Conservation (phyloP, 257 asterid species). For the Solanum rostratum region DNA sequence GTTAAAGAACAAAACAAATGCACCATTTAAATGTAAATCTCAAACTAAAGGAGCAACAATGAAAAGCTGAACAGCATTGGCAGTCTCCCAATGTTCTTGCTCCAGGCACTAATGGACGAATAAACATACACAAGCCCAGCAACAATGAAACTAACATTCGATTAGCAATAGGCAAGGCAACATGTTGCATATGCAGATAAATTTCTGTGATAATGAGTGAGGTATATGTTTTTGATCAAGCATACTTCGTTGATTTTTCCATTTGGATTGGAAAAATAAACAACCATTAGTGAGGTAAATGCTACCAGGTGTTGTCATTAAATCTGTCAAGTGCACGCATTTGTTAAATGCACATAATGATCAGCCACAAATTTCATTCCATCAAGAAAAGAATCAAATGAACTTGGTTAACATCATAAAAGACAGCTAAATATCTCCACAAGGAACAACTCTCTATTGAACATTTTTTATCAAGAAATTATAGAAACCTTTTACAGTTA, state of each 20-base stretch:
- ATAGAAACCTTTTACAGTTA: background rate
- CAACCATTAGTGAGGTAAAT: background rate
- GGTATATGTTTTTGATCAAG: background rate
- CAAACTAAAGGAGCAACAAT: background rate
- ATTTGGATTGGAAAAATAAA: background rate
- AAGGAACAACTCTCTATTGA: background rate
- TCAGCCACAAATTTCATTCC: background rate
- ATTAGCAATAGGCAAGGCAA: background rate
- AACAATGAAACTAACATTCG: background rate
- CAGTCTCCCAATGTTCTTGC: background rate
- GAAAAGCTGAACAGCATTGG: background rate
- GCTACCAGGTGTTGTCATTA: background rate
- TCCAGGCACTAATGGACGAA: background rate
- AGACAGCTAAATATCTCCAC: background rate
- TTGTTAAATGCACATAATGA: background rate
- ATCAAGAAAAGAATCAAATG: background rate
- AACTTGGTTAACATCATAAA: background rate
- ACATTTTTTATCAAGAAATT: background rate
- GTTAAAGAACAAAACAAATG: conserved; percentile 15
- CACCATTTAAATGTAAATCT: background rate
- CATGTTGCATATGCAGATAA: background rate
- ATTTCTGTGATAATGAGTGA: background rate
- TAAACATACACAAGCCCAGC: background rate
- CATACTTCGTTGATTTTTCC: background rate
- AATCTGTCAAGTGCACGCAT: background rate